phyloP scores from a whole-genome alignment of 495 filamentous ascomycete genomes.

The Lasiosphaeria ovina region DNA sequence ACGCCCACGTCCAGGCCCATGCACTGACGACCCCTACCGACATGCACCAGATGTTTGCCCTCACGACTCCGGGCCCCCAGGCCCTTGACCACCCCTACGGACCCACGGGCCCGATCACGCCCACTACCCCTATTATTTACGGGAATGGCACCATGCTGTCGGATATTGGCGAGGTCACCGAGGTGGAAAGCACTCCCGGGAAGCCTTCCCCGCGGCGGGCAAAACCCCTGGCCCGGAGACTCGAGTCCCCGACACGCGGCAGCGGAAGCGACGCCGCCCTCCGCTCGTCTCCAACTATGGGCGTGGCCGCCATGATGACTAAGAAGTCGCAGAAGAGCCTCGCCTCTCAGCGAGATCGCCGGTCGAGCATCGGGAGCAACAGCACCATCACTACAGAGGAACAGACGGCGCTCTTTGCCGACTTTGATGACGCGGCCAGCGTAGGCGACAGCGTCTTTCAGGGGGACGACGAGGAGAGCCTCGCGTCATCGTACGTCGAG shows the following conservation, averaged over 20 bases:
- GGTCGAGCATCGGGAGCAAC: conserved; percentile 45
- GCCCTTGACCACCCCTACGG: conserved; percentile 38
- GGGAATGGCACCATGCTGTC: conserved; percentile 64
- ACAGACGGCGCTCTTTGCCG: conserved; percentile 45
- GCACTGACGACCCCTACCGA: conserved; percentile 20
- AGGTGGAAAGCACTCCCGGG: conserved; percentile 53
- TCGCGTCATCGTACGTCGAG: conserved; percentile 50
- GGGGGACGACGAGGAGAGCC: conserved; percentile 58
- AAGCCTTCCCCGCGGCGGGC: conserved; percentile 28
- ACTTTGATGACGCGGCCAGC: conserved; percentile 56
- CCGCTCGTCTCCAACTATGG: conserved; percentile 39
- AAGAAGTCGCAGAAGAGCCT: conserved; percentile 41
- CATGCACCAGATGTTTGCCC: conserved; percentile 33
- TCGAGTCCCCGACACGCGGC: conserved; percentile 21
- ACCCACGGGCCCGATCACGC: conserved; percentile 51
- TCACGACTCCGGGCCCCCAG: conserved; percentile 20
- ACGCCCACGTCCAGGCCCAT: conserved; percentile 32
- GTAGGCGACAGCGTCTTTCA: conserved; percentile 58
- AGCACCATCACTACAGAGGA: conserved; percentile 52
- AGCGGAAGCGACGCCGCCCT: conserved; percentile 24
- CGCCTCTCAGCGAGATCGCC: conserved; percentile 35
- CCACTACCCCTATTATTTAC: conserved; percentile 58
- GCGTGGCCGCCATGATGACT: conserved; percentile 27
- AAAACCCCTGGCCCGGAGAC: conserved; percentile 10
- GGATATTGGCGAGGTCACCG: conserved; percentile 71